Base-by-base conservation (phyloP, 441 rosid genomes). In the Pelargonium cotyledonis region DNA sequence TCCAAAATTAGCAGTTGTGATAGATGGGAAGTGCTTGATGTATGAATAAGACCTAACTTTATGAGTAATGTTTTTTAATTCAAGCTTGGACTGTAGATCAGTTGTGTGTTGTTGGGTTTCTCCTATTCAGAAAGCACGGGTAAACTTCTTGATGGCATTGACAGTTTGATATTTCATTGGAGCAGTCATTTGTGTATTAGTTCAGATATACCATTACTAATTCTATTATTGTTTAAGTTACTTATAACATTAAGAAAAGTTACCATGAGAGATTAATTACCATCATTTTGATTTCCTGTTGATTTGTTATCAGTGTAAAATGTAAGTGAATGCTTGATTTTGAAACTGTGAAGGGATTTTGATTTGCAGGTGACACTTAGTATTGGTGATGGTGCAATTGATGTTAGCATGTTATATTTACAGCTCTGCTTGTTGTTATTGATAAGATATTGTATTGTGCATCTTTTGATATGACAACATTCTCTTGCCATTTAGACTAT, bases 71-170 rank as follows among this genome's bases (percentile, higher is more conserved):
- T 84, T 95, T 47, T 95, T 95, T 79, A 92, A 84, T 80, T 80
- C 92, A 84, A 91, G 99, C 86, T 79, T 95, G 89, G 91, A 90
- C 78, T 95, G 99, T 76, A 83, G 81, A 72, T 90, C 98, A 51
- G 99, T 95, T 73, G 96, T 92, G 78, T 95, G 99, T 82, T 95
- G 99, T 73, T 94, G 99, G 61, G 99, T 95, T 79, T 95, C 98
- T 74, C 99, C 99, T 46, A 78, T 95, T 67, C 99, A 92, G 82
- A 95, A 95, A 83, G 98, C 99, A 35, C 99, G 92, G 97, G 99
- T 95, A 74, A 79, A 49, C 66, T 69, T 70, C 63, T 31, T 63
- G 44, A 57, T 44, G 58, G 68, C 8, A 18, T 55, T 68, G 61
- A 11, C 2, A 11, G 35, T 31, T 31, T 14, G 29, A 23, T 43